phyloP scores from a whole-genome alignment of 257 asterid species.

The Prunella vulgaris region DNA sequence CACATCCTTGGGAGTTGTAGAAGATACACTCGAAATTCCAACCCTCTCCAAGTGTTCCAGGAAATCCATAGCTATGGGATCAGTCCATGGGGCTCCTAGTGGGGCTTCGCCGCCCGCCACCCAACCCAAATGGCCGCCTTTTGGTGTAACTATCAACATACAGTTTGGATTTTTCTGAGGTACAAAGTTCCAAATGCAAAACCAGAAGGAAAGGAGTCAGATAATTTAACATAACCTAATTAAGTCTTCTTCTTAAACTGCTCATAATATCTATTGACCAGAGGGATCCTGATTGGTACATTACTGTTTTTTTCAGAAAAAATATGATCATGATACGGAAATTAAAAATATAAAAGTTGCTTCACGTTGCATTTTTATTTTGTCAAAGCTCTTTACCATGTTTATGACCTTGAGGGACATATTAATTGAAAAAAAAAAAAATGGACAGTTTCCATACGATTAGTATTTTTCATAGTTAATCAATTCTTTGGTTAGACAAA shows the following conservation, averaged over 20 bases:
- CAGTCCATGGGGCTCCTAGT: constrained; percentile 91
- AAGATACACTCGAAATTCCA: constrained; percentile 22
- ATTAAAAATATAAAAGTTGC: not conserved
- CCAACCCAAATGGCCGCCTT: constrained; percentile 99
- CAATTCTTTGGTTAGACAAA: not conserved
- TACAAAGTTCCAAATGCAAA: not conserved
- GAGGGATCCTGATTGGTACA: not conserved
- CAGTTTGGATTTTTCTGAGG: constrained; percentile 76
- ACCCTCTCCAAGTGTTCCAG: constrained; percentile 53
- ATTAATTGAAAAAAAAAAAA: not conserved
- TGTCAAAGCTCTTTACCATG: not conserved
- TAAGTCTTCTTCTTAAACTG: not conserved
- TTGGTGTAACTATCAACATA: constrained; percentile 78
- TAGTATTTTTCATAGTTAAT: not conserved
- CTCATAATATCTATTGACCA: not conserved
- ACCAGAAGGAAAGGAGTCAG: not conserved
- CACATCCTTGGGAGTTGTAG: constrained; percentile 9
- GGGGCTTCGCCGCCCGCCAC: constrained; percentile 85
- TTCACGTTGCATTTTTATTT: not conserved
- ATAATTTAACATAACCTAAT: not conserved
- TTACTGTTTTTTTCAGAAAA: not conserved
- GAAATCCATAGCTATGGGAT: constrained; percentile 86
- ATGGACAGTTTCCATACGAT: not conserved
- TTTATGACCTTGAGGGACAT: not conserved
- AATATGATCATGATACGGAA: not conserved